Evolutionary conservation across 306 rosid species (phyloP).

Genomic region (Castanopsis chinensis): DNA sequence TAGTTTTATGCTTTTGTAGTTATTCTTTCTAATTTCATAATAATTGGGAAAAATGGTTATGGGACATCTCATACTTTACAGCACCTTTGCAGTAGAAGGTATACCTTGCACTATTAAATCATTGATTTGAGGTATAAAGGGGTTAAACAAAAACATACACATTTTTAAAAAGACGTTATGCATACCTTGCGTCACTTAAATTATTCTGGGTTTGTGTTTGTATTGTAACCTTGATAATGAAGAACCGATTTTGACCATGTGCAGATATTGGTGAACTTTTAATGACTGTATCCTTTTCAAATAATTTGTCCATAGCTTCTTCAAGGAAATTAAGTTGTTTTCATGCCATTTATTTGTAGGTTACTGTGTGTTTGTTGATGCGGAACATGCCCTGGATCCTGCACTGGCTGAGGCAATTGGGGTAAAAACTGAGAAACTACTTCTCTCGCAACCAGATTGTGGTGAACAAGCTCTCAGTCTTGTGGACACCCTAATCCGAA

Average conservation of each 20-base stretch:
- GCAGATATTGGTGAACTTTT: conserved; percentile 7
- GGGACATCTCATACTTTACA: not conserved
- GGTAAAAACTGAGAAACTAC: conserved; percentile 67
- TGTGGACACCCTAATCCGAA: conserved; percentile 79
- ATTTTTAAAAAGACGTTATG: not conserved
- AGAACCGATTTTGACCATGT: not conserved
- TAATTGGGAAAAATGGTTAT: not conserved
- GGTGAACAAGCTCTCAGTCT: conserved; percentile 96
- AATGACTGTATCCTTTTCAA: conserved; percentile 6
- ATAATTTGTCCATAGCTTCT: conserved; percentile 7
- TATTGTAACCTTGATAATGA: not conserved
- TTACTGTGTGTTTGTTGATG: conserved; percentile 83
- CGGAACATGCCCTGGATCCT: conserved; percentile 95
- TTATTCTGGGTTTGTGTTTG: not conserved
- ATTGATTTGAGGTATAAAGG: not conserved
- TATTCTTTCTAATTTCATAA: not conserved
- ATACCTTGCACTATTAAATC: not conserved
- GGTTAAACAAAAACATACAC: not conserved
- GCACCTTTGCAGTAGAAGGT: not conserved
- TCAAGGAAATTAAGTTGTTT: conserved; percentile 11
- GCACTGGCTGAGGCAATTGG: conserved; percentile 77
- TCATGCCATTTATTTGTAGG: conserved; percentile 39
- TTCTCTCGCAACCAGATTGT: conserved; percentile 91
- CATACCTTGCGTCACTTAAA: not conserved
- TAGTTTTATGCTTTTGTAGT: conserved; percentile 7